phyloP scores from a whole-genome alignment of 2,329 filamentous ascomycete genomes.

The Blastomyces gilchristii region DNA sequence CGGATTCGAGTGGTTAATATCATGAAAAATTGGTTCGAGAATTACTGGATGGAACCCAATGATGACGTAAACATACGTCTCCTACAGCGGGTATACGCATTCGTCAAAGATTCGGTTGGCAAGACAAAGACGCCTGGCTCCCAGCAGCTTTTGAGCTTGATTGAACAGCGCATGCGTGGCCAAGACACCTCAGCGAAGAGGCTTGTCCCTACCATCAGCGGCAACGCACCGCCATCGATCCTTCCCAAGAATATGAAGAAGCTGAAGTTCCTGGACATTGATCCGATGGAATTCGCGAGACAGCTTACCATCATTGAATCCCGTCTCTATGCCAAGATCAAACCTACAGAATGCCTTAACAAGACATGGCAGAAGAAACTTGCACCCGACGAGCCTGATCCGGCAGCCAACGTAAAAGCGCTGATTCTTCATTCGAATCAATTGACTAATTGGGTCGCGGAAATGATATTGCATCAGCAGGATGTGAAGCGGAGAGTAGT shows the following conservation, averaged over 20 bases:
- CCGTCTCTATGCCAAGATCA: conserved; percentile 87
- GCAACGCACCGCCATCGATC: conserved; percentile 74
- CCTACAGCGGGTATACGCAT: conserved; percentile 78
- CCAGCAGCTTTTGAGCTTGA: conserved; percentile 67
- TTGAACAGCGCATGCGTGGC: conserved; percentile 80
- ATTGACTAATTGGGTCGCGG: conserved; percentile 97
- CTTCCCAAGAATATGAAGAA: conserved; percentile 99
- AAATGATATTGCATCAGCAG: conserved; percentile 92
- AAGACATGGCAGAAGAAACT: conserved; percentile 99
- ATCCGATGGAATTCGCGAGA: conserved; percentile 90
- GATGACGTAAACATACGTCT: conserved; percentile 76
- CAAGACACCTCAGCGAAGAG: conserved; percentile 79
- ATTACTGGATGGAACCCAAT: conserved; percentile 95
- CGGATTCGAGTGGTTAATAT: conserved; percentile 96
- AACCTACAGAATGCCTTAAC: conserved; percentile 89
- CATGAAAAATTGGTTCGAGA: conserved; percentile 95
- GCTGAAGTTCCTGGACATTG: conserved; percentile 95
- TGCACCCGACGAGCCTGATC: conserved; percentile 54
- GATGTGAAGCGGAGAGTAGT: conserved; percentile 94
- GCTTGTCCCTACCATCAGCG: conserved; percentile 75
- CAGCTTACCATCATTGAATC: conserved; percentile 97
- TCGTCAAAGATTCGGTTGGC: conserved; percentile 84
- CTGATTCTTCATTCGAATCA: conserved; percentile 97
- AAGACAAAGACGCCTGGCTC: conserved; percentile 89
- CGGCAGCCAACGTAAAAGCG: conserved; percentile 86